Base-by-base conservation (phyloP, 345 rosid genomes). In the Populus ilicifolia region DNA sequence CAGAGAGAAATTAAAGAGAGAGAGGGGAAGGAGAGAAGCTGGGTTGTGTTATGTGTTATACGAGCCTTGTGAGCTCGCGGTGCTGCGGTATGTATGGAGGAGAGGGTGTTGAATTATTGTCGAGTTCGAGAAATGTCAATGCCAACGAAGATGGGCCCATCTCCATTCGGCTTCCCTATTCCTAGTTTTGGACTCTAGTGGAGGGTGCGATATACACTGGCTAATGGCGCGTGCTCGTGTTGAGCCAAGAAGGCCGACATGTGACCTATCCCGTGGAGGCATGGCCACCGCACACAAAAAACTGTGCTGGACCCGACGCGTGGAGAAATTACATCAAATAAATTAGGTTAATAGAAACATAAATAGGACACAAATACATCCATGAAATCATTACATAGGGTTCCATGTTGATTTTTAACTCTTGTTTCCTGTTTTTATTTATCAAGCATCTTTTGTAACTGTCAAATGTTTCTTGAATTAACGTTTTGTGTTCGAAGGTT, bases 81-180 rank as follows among this genome's bases (percentile, higher is more conserved):
- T 16, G 41, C 2, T 18, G 11, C 5, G 39, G 18, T 66, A 29
- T 66, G 69, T 29, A 66, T 65, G 30, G 69, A 66, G 18, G 69
- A n/a, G 65, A 20, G 5, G 79, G 23, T 4, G 75, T 50, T 62
- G 74, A 76, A 67, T 78, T 78, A 72, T 79, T 81, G 80, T 67
- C 29, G 69, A 63, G 82, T 64, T 86, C 63, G 23, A 74, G 82
- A 79, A 80, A 87, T 81, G 87, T 83, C 85, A 85, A 87, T 84
- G 87, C 83, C 89, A 83, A 81, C 85, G 81, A 75, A 85, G 87
- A 69, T 36, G 78, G 86, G 69, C 72, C 88, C 81, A 67, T 52
- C 23, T 11, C n/a, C 18, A 52, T 73, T 75, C 7, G 80, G 78
- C 69, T 52, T 52, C 73, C 76, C 74, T 39, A 75, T 76, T 30